These are phyloP conservation scores for Pythium guiyangense DNA, from an alignment of 352 stramenopile genomes.

Conservation along the genomic window DNA sequence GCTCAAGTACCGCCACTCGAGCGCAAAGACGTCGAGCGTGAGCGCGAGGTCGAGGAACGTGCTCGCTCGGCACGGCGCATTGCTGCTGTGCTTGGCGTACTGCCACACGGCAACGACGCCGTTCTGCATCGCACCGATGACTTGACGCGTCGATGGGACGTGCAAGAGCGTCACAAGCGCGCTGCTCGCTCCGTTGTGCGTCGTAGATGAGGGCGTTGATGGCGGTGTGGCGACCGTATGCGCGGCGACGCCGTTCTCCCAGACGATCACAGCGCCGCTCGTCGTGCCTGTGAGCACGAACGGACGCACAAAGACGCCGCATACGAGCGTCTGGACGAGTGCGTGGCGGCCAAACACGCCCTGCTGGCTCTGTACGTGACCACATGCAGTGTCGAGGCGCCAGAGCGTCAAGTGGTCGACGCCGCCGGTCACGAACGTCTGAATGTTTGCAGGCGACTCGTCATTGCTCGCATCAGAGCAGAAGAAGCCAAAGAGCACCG, in stretches of 20 bases:
- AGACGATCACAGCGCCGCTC: conserved; percentile 46
- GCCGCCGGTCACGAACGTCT: conserved; percentile 56
- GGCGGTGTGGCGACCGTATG: conserved; percentile 25
- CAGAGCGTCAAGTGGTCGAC: conserved; percentile 69
- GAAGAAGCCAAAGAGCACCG: conserved; percentile 61
- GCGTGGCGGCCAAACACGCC: conserved; percentile 66
- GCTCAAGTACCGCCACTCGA: conserved; percentile 11
- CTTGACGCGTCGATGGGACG: conserved; percentile 26
- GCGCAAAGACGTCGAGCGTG: conserved; percentile 11
- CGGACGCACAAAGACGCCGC: conserved; percentile 27
- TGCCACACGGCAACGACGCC: conserved; percentile 33
- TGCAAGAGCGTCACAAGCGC: conserved; percentile 34
- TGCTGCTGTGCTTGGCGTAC: conserved; percentile 13
- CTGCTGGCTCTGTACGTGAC: conserved; percentile 43
- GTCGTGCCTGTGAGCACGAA: conserved; percentile 55
- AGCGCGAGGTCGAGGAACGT: conserved; percentile 30
- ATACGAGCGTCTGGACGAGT: conserved; percentile 42
- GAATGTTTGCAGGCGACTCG: not conserved
- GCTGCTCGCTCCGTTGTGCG: conserved; percentile 1
- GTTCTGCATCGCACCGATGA: conserved; percentile 34
- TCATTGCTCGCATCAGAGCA: not conserved
- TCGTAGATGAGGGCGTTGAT: not conserved
- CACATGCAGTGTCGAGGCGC: conserved; percentile 39
- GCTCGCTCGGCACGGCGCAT: conserved; percentile 17
- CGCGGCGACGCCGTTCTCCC: conserved; percentile 46